Evolutionary conservation across 257 asterid genomes (phyloP), one percentile per base, ranked within the genome.

Genomic region (Solanum verrucosum): DNA sequence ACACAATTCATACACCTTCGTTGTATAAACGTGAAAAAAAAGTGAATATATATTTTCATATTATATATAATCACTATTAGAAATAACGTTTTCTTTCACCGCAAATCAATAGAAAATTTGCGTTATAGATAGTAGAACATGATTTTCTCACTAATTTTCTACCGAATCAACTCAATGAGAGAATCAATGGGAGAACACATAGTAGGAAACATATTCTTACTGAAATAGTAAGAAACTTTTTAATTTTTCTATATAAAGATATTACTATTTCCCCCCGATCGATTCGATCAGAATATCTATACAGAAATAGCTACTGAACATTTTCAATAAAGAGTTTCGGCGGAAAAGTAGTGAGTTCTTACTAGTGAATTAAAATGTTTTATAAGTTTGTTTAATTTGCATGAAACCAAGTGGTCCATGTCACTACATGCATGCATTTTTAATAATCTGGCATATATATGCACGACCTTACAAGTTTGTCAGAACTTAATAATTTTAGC

Each of bases 401-500:
- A 71, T 71, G 40, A 31, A 31, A 31, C 78, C 40, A 71, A 31
- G 78, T 7, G 78, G 40, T 71, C 78, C 7, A 71, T 18, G 42
- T 71, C 78, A 71, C 3, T 71, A 20, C 78, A 71, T 71, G 40
- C 40, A 72, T 34, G 42, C 42, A 70, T 5, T 33, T 71, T 71
- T 71, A 71, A 71, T 33, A 33, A 0, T 16, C 1, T 7, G 38
- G 1, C 20, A 27, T 68, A 67, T 25, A 25, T 67, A 68, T 27
- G 13, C 16, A n/a, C 71, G 2, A 65, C 16, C 3, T n/a, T 63
- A 52, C 63, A 0, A 0, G 8, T 2, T 65, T 0, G 16, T 4
- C 0, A 0, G 2, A 70, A 70, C 5, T 27, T 18, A 4, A 29
- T 29, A 70, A 3, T 70, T 29, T 70, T 14, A 29, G 0, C 0